Evolutionary conservation across 2,329 filamentous ascomycete species (phyloP).

Genomic region (Xylariaceae sp.): DNA sequence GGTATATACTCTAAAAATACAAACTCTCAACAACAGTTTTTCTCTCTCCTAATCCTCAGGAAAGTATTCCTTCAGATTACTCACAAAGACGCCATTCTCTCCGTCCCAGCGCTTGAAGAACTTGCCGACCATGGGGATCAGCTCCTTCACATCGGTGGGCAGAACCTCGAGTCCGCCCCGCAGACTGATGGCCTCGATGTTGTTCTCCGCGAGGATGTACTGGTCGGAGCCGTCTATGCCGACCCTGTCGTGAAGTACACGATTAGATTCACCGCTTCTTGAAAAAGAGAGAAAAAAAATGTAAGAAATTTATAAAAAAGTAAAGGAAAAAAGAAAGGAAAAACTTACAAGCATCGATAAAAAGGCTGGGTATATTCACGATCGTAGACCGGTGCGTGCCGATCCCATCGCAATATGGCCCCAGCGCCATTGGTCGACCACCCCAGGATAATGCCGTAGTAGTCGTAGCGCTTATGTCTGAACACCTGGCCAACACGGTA

Average conservation of each 20-base stretch:
- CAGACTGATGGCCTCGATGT: slow-evolving; percentile 58
- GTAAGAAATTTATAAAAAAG: neutral
- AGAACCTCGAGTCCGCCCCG: slow-evolving; percentile 26
- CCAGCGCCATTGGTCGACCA: slow-evolving; percentile 69
- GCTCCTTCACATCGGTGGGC: slow-evolving; percentile 35
- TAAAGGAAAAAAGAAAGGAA: slow-evolving; percentile 39
- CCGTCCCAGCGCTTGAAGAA: slow-evolving; percentile 85
- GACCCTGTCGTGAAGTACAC: slow-evolving; percentile 28
- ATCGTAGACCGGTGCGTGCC: slow-evolving; percentile 30
- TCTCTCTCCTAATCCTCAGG: slow-evolving; percentile 64
- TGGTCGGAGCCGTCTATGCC: slow-evolving; percentile 58
- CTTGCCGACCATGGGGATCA: slow-evolving; percentile 69
- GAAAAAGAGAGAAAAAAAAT: slow-evolving; percentile 24
- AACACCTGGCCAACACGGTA: slow-evolving; percentile 81
- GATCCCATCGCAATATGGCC: slow-evolving; percentile 55
- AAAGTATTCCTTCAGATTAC: slow-evolving; percentile 74
- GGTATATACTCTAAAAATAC: too few relatives aligned
- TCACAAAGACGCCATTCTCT: slow-evolving; percentile 64
- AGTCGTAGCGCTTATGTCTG: slow-evolving; percentile 72
- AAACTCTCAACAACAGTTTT: neutral
- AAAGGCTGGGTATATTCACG: slow-evolving; percentile 60
- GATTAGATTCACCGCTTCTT: neutral
- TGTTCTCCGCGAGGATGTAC: slow-evolving; percentile 72
- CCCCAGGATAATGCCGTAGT: slow-evolving; percentile 78
- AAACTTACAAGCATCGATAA: slow-evolving; percentile 79